These are phyloP conservation scores for Xylaria bambusicola DNA, from an alignment of 495 filamentous ascomycete species.

Conservation along the genomic window DNA sequence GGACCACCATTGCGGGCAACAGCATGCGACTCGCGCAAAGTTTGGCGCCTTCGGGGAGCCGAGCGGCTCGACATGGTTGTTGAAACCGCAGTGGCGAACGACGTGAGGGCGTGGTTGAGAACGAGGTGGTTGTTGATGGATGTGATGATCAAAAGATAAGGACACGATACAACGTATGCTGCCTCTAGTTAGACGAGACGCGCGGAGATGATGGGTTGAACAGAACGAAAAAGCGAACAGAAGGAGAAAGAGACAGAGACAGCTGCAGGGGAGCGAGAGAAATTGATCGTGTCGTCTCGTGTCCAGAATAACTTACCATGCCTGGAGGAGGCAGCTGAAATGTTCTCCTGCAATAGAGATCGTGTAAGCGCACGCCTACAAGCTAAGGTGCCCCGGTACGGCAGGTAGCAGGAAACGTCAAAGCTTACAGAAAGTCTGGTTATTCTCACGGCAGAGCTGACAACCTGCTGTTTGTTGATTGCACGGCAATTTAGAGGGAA, in stretches of 20 bases:
- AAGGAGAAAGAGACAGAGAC: background rate
- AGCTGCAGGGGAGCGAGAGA: background rate
- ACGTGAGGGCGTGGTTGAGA: slow-evolving; percentile 11
- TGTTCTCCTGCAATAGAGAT: background rate
- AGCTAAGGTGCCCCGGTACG: too few species aligned
- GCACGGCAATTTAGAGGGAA: too few species aligned
- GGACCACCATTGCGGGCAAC: slow-evolving; percentile 31
- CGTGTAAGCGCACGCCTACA: slow-evolving; percentile 9
- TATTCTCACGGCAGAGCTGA: too few species aligned
- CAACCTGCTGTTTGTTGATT: too few species aligned
- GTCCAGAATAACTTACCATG: background rate
- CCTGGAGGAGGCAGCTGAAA: background rate
- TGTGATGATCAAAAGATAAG: background rate
- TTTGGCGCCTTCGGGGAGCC: slow-evolving; percentile 35
- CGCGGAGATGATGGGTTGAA: background rate
- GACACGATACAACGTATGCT: background rate
- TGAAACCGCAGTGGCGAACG: slow-evolving; percentile 1
- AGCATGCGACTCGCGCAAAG: slow-evolving; percentile 36
- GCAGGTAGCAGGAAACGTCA: too few species aligned
- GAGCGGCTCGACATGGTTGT: slow-evolving; percentile 36
- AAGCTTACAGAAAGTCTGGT: too few species aligned
- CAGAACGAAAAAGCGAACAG: background rate
- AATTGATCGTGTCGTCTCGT: background rate
- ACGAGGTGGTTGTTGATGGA: background rate
- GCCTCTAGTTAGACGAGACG: background rate